Percentiles rank a stretch among this genome's conserved stretches.
Conservation (phyloP, 129 eudicot species). For the Pseudognaphalium luteoalbum region DNA sequence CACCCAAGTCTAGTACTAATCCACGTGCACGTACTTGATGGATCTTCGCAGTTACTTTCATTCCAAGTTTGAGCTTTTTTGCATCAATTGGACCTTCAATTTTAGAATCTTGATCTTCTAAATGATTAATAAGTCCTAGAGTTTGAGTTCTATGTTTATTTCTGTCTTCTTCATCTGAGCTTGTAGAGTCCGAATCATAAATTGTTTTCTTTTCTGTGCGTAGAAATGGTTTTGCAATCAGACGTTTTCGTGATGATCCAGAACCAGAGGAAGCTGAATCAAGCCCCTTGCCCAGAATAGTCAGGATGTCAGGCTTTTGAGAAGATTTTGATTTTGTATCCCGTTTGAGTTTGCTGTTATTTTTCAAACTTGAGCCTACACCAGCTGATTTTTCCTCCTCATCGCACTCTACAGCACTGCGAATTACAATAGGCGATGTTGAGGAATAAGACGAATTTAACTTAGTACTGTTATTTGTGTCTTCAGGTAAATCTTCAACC, state of each 20-base stretch:
- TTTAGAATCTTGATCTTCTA: conserved; percentile 22
- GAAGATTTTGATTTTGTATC: conserved; percentile 27
- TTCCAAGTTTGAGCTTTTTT: conserved; percentile 69
- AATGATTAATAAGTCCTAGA: not conserved
- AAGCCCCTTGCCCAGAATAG: conserved; percentile 2
- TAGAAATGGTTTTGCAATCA: conserved; percentile 26
- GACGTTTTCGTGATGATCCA: conserved; percentile 14
- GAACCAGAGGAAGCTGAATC: conserved; percentile 10
- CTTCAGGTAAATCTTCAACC: conserved; percentile 24
- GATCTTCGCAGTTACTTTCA: conserved; percentile 59
- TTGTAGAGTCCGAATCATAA: not conserved
- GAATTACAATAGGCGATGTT: conserved; percentile 36
- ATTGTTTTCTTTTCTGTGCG: conserved; percentile 26
- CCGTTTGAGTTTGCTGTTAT: conserved; percentile 19
- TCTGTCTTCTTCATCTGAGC: conserved; percentile 26
- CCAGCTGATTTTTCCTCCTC: conserved; percentile 37
- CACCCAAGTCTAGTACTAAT: conserved; percentile 84
- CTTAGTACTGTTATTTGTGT: conserved; percentile 21
- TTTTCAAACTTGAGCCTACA: conserved; percentile 19
- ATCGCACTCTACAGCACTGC: conserved; percentile 39
- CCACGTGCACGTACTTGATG: conserved; percentile 84
- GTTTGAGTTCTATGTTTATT: conserved; percentile 5
- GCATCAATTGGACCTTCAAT: conserved; percentile 43
- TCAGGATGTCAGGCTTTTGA: conserved; percentile 24
- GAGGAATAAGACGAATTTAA: conserved; percentile 37